phyloP scores from a whole-genome alignment of 1,284 basidiomycete genomes.

The Trichosporon sp. region DNA sequence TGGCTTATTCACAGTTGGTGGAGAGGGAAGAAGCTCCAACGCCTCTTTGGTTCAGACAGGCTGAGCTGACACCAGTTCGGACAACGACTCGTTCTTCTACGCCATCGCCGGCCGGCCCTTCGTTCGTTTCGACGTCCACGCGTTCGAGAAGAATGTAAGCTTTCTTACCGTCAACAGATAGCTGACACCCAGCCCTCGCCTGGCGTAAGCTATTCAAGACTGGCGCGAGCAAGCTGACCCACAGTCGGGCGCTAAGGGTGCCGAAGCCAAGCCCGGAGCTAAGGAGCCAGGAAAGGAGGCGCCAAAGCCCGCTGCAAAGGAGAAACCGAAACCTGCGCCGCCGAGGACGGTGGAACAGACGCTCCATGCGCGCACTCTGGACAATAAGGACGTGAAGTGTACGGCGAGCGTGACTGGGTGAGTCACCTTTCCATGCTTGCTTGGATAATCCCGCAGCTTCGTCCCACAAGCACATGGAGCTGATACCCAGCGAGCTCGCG shows the following conservation, averaged over 20 bases:
- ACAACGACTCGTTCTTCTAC: conserved; percentile 53
- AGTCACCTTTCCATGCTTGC: conserved; percentile 20
- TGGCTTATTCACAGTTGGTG: too few species aligned
- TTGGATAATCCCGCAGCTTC: too few species aligned
- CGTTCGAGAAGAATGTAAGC: conserved; percentile 46
- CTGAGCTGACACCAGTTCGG: conserved; percentile 35
- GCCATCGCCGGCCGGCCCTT: conserved; percentile 52
- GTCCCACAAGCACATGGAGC: neutral
- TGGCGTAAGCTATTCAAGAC: neutral
- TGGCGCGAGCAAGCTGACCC: neutral
- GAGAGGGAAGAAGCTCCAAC: too few species aligned
- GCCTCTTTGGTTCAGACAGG: too few species aligned
- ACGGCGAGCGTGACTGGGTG: conserved; percentile 33
- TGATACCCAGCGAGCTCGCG: conserved; percentile 37
- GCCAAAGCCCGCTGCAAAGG: neutral
- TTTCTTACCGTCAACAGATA: neutral
- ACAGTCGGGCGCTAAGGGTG: conserved; percentile 5
- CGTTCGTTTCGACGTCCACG: conserved; percentile 44
- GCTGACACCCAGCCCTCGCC: neutral
- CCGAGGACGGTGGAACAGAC: conserved; percentile 26
- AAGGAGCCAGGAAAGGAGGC: conserved; percentile 7
- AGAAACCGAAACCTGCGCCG: neutral
- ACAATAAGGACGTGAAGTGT: neutral
- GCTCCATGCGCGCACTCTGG: neutral
- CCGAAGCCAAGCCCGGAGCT: conserved; percentile 16